Base-by-base conservation (phyloP, 768 basidiomycete genomes). In the Mycena kentingensis region DNA sequence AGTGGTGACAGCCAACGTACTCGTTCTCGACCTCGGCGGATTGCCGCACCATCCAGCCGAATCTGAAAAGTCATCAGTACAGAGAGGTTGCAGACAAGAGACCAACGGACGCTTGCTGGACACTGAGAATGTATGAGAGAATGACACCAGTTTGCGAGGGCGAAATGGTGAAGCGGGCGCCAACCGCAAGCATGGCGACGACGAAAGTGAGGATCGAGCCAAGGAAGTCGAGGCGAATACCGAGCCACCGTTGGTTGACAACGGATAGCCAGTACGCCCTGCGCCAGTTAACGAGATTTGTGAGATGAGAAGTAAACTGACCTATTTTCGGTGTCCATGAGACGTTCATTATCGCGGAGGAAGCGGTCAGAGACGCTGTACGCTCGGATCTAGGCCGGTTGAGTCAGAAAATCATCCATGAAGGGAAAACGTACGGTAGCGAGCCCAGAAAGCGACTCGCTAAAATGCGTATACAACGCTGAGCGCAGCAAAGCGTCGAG, bases 241-340 rank as follows among this genome's bases (percentile, higher is more conserved):
- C 91, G 25, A 98, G 84, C 93, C 90, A 94, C 46, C 88, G 77
- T 81, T 95, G 93, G 66, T 95, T 93, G 18, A 85, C 78, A 34
- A 92, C 80, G 0, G 89, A 90, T 58, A 95, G 70, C 85, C 87
- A 93, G 67, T 94, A 95, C 2, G 93, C 93, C 35, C 88, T 79
- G 49, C 16, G 42, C 42, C n/a, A 16, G 21, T 37, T 42, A 3
- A 13, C 34, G 21, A 3, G 8, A 26, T 15, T 8, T n/a, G n/a
- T 26, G 26, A 35, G 16, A 5, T 31, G 36, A 21, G 1, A 32
- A 28, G 12, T 8, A 28, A 26, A 54, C 70, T 24, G 53, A 81
- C 82, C 88, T 77, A 63, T 96, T 94, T 69, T 98, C 94, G 22
- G 88, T 71, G 58, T 97, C 87, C 27, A 94, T 77, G 16, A 83